Percentiles rank a stretch among this genome's conserved stretches.
Evolutionary conservation across 176 grass and related monocot species (phyloP).

Genomic region (Cenchrus purpureus): DNA sequence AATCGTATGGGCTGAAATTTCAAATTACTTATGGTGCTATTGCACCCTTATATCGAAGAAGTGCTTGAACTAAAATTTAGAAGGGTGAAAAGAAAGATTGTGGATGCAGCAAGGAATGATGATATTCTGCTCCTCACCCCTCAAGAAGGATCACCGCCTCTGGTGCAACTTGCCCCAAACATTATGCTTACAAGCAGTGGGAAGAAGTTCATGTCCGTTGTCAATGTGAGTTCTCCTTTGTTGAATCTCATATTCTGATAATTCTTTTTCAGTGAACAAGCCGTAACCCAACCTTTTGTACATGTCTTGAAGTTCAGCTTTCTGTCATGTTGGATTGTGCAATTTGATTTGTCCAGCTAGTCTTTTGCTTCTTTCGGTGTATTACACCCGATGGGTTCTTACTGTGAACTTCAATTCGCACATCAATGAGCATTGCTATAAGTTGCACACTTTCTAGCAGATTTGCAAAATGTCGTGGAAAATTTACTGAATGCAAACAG

Average conservation of each 20-base stretch:
- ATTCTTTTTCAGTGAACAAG: constrained; percentile 30
- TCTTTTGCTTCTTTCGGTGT: constrained; percentile 12
- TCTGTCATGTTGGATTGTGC: constrained; percentile 4
- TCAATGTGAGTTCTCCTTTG: constrained; percentile 64
- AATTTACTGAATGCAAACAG: constrained; percentile 6
- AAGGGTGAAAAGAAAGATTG: constrained; percentile 70
- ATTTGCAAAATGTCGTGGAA: background rate
- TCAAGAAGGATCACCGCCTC: constrained; percentile 62
- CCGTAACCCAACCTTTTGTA: constrained; percentile 11
- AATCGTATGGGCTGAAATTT: constrained; percentile 83
- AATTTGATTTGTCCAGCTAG: background rate
- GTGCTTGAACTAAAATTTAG: constrained; percentile 95
- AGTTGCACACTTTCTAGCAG: background rate
- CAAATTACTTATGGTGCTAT: constrained; percentile 81
- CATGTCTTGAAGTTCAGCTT: constrained; percentile 28
- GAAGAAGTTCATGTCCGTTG: constrained; percentile 87
- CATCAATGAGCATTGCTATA: background rate
- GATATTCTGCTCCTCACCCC: constrained; percentile 48
- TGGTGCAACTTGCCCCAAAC: constrained; percentile 52
- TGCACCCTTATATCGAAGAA: constrained; percentile 86
- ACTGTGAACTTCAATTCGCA: background rate
- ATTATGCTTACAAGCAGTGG: constrained; percentile 75
- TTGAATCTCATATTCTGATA: constrained; percentile 28
- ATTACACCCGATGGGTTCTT: constrained; percentile 13
- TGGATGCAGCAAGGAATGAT: constrained; percentile 70